Percentiles rank a stretch among this genome's conserved stretches.
These are phyloP conservation scores for Colletotrichum liaoningense DNA, from an alignment of 2,329 filamentous ascomycete species.

Conservation along the genomic window DNA sequence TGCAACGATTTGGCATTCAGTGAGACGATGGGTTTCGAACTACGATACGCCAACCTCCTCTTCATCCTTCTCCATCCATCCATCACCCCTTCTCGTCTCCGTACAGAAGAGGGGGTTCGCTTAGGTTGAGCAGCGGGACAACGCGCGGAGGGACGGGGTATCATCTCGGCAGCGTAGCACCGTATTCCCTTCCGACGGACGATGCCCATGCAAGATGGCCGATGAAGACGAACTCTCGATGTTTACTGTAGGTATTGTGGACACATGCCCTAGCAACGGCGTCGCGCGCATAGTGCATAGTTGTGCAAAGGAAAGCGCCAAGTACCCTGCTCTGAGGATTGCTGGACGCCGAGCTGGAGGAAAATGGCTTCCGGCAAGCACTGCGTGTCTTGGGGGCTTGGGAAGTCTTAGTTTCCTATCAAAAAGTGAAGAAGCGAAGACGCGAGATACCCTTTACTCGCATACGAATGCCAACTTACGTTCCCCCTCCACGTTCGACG, in stretches of 20 bases:
- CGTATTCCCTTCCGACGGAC: conserved; percentile 5
- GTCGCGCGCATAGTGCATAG: conserved; percentile 5
- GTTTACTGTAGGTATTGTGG: neutral
- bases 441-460: conserved; percentile 1
- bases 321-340: conserved; percentile 1
- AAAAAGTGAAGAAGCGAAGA: conserved; percentile 12
- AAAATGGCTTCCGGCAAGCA: neutral
- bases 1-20: neutral
- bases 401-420: neutral
- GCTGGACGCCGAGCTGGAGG: conserved; percentile 16
- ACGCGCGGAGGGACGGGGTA: neutral
- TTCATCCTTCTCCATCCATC: neutral
- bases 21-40: neutral
- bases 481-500: neutral
- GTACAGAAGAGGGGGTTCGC: neutral
- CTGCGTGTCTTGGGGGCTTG: neutral
- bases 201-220: conserved; percentile 27
- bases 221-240: conserved; percentile 12
- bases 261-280: neutral
- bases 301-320: neutral
- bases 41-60: neutral
- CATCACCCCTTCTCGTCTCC: neutral
- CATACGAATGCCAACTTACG: neutral
- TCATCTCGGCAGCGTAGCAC: neutral
- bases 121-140: neutral